Base-by-base conservation (phyloP, 1,284 basidiomycete genomes). In the Dichomitus squalens region DNA sequence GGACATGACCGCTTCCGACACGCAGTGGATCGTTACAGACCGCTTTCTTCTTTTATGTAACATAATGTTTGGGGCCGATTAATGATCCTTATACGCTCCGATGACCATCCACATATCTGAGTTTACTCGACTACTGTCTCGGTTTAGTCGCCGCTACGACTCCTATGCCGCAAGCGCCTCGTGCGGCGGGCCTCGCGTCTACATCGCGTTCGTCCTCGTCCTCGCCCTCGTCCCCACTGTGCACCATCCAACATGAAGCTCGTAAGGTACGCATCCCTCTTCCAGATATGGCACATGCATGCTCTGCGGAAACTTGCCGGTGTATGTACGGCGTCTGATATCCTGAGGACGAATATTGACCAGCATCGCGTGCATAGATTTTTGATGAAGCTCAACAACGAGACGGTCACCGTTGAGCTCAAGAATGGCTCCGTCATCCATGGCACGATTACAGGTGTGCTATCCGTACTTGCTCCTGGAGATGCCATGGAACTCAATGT, bases 351-450 rank as follows among this genome's bases (percentile, higher is more conserved):
- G 44, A 31, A 6, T 18, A 14, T 27, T 47, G 29, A 47, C 41
- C 16, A 7, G 21, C 16, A 7, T 21, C 29, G 44, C 44, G 27
- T 27, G 5, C 27, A 29, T 47, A 96, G 95, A 75, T 96, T 98
- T 79, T 86, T 98, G 83, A 98, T 98, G 96, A 99, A 98, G 85
- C 80, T 99, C 78, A 97, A 98, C 85, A 98, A 98, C 75, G 96
- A 99, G 84, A 96, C 95, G 67, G 96, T 98, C 66, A 95, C 95
- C 64, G 88, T 99, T 74, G 96, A 99, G 80, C 85, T 99, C 69
- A 99, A 99, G 80, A 98, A 99, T 67, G 96, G 96, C 41, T 95
- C 95, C 1, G 79, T 96, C 55, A 90, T 99, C 27, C 93, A 97
- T 70, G 96, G 96, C 16, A 99, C 96, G 23, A 98, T 99, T 73